Base-by-base conservation (phyloP, 1,139 yeast species). In the Geotrichum armillariae region DNA sequence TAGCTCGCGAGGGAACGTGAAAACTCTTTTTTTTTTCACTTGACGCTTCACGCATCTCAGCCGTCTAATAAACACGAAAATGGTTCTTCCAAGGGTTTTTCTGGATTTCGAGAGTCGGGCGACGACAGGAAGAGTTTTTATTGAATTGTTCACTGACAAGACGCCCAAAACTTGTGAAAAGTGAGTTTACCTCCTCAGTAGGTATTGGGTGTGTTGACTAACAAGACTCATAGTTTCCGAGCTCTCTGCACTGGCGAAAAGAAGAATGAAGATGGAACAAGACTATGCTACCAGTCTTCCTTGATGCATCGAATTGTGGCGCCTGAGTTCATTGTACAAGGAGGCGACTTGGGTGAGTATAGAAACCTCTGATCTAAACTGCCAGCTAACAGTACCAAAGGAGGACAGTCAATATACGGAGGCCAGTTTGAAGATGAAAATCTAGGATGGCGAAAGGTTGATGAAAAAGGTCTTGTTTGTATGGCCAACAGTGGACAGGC, bases 261-360 rank as follows among this genome's bases (percentile, higher is more conserved):
- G 7, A 51, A 32, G 2, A n/a, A 14, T 2, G 12, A 9, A 33
- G 41, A 41, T 31, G 53, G 50, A 23, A 50, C 47, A 8, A 22
- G 46, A 4, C 56, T 70, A 17, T 59, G 69, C 1, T 79, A 73
- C 56, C 69, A 74, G 53, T 65, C 70, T 27, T 78, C 76, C 41
- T 68, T 66, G 29, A 82, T 87, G 65, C 87, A 84, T 59, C 72
- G 93, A 50, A 80, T 86, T 0, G 75, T 88, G 40, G 85, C 83
- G 56, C 67, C 67, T 1, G 89, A 85, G 64, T 89, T 86, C 61
- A 78, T 87, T 67, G 70, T 88, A n/a, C 95, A 87, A 63, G 85
- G 84, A 3, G 96, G 95, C 34, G 93, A 85, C 60, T 61, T 77
- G 5, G 64, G 70, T 0, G 34, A 27, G 20, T 31, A 11, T 25